These are phyloP conservation scores for Aciculosporium take DNA, from an alignment of 2,329 filamentous ascomycete species.

Conservation along the genomic window DNA sequence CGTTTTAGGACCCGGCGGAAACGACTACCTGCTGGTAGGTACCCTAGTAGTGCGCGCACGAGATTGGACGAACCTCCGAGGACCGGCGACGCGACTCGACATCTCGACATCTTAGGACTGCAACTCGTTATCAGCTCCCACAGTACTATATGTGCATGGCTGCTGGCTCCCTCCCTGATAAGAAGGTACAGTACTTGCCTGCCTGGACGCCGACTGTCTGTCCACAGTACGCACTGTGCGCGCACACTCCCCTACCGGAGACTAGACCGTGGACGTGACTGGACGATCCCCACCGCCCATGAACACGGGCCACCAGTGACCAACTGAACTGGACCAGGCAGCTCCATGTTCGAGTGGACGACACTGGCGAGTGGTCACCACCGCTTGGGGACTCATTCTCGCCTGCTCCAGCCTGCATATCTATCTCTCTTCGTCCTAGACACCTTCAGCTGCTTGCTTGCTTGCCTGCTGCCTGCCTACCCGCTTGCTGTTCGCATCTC, in stretches of 20 bases:
- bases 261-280: not conserved
- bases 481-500: not conserved
- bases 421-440: not conserved
- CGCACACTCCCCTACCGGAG: too few species aligned
- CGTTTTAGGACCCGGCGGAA: not conserved
- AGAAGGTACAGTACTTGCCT: too few species aligned
- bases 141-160: too few species aligned
- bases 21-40: not conserved
- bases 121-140: not conserved
- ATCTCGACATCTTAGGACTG: too few species aligned
- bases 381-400: slow-evolving; percentile 1
- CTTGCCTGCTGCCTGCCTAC: not conserved
- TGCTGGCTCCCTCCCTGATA: too few species aligned
- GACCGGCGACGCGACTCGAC: not conserved
- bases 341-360: not conserved
- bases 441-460: too few species aligned
- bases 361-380: not conserved
- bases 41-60: not conserved
- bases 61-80: not conserved
- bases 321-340: not conserved
- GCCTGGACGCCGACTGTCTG: not conserved
- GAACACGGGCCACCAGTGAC: not conserved
- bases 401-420: not conserved
- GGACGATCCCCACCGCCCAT: not conserved
- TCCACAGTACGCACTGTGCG: not conserved